Percentiles rank a stretch among this genome's conserved stretches.
phyloP scores from a whole-genome alignment of 495 filamentous ascomycete genomes.

The Penicillium cosmopolitanum region DNA sequence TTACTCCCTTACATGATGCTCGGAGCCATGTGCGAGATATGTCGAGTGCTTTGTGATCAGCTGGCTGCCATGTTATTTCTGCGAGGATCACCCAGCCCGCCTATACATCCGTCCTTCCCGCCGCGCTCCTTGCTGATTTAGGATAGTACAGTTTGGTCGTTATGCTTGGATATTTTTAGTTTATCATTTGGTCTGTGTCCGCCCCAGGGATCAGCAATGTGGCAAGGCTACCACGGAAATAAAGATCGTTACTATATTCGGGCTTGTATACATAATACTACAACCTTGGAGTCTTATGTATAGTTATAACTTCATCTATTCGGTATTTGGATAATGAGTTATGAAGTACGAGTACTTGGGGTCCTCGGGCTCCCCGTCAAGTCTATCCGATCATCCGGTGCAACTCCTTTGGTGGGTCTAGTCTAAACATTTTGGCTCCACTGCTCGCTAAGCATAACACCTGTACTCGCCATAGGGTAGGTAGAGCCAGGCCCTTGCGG shows the following conservation, averaged over 20 bases:
- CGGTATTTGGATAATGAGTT: not conserved
- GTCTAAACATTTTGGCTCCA: conserved; percentile 18
- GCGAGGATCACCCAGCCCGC: conserved; percentile 11
- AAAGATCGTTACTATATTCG: not conserved
- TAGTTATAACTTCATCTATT: not conserved
- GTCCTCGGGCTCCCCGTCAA: conserved; percentile 8
- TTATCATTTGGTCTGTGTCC: conserved; percentile 2
- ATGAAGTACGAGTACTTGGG: not conserved
- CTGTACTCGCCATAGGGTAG: not conserved
- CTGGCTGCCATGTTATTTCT: conserved; percentile 1
- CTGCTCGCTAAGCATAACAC: conserved; percentile 35
- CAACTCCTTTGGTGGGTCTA: conserved; percentile 25
- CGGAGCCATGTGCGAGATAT: conserved; percentile 27
- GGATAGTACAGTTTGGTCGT: not conserved
- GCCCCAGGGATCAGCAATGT: not conserved
- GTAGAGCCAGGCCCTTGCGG: conserved; percentile 27
- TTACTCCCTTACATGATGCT: conserved; percentile 26
- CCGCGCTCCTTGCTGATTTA: conserved; percentile 13
- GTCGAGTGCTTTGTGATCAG: conserved; percentile 15
- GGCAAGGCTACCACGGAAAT: not conserved
- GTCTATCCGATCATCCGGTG: conserved; percentile 31
- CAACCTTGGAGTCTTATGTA: too few relatives aligned
- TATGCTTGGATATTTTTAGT: conserved; percentile 1
- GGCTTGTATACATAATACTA: not conserved
- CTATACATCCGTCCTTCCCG: conserved; percentile 12